Base-by-base conservation (phyloP, 2,329 filamentous ascomycete species). In the Monosporascus sp. region DNA sequence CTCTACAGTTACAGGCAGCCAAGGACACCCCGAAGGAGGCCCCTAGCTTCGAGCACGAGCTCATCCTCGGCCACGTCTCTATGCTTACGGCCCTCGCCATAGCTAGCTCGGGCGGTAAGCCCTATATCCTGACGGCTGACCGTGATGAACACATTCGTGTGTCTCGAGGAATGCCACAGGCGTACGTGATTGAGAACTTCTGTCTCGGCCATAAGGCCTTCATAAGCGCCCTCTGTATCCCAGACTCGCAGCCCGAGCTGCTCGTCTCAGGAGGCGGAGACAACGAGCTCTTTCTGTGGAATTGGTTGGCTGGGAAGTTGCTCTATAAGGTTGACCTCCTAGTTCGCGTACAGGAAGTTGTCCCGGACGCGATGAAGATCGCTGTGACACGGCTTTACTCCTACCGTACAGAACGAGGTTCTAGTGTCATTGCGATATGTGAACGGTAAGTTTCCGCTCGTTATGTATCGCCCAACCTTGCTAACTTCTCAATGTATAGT, bases 21-120 rank as follows among this genome's bases (percentile, higher is more conserved):
- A 65, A 65, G 9, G 56, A 65, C 3, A 56, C 62, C 3, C 59
- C 62, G 16, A 70, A 71, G 54, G 72, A 74, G 27, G 69, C 66
- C 38, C 71, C 77, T 14, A 63, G 75, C 26, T 96, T 96, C 66
- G 86, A 91, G 62, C 83, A 91, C 61, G 82, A 86, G 38, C 77
- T 96, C 1, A 76, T 97, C 7, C 82, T 99, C 1, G 94, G 94
- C 14, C 94, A 99, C 71, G 94, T 99, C 16, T 97, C 93, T 1
- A 89, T 97, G 83, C 82, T 99, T 49, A 97, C 92, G 1, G 86
- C 90, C 64, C 69, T 97, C 50, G 70, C 77, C 2, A 76, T 84
- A 43, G 78, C 77, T 6, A 74, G 65, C 67, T 76, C 59, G 57
- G 73, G 60, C 55, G 69, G 61, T 24, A 68, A 69, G 27, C 69